phyloP scores from a whole-genome alignment of 2,329 filamentous ascomycete species.

The Phialocephala sp. region DNA sequence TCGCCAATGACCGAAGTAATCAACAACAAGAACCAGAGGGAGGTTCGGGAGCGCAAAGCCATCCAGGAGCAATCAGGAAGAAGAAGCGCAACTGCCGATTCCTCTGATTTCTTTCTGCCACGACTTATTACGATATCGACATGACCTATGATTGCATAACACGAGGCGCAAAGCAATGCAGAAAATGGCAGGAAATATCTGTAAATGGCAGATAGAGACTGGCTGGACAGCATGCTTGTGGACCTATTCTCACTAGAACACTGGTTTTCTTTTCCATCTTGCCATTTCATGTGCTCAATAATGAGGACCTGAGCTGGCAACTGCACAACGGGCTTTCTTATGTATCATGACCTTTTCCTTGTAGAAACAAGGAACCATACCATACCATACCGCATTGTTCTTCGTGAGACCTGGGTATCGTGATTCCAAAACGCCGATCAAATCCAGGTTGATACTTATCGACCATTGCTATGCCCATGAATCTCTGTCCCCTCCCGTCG shows the following conservation, averaged over 20 bases:
- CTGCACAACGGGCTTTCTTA: slow-evolving; percentile 38
- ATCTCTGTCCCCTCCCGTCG: slow-evolving; percentile 32
- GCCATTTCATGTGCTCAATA: slow-evolving; percentile 33
- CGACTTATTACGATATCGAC: slow-evolving; percentile 39
- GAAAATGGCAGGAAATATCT: slow-evolving; percentile 29
- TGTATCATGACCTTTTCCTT: slow-evolving; percentile 42
- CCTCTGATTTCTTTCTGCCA: slow-evolving; percentile 55
- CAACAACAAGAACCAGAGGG: slow-evolving; percentile 30
- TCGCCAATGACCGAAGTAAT: slow-evolving; percentile 77
- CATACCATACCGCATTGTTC: slow-evolving; percentile 21
- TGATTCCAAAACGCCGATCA: slow-evolving; percentile 33
- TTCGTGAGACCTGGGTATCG: slow-evolving; percentile 37
- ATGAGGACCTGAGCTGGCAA: slow-evolving; percentile 35
- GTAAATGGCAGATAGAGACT: slow-evolving; percentile 30
- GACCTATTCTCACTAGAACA: slow-evolving; percentile 25
- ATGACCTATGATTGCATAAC: slow-evolving; percentile 43
- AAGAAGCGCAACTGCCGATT: slow-evolving; percentile 86
- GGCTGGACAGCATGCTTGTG: slow-evolving; percentile 31
- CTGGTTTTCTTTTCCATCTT: slow-evolving; percentile 28
- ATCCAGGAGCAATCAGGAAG: slow-evolving; percentile 63
- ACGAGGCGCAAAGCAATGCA: slow-evolving; percentile 36
- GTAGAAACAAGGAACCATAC: slow-evolving; percentile 54
- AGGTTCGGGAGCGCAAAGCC: slow-evolving; percentile 24
- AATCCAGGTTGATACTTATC: slow-evolving; percentile 13
- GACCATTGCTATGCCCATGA: slow-evolving; percentile 22